These are phyloP conservation scores for Rhytidhysteron rufulum DNA, from an alignment of 2,329 filamentous ascomycete genomes.

Conservation along the genomic window DNA sequence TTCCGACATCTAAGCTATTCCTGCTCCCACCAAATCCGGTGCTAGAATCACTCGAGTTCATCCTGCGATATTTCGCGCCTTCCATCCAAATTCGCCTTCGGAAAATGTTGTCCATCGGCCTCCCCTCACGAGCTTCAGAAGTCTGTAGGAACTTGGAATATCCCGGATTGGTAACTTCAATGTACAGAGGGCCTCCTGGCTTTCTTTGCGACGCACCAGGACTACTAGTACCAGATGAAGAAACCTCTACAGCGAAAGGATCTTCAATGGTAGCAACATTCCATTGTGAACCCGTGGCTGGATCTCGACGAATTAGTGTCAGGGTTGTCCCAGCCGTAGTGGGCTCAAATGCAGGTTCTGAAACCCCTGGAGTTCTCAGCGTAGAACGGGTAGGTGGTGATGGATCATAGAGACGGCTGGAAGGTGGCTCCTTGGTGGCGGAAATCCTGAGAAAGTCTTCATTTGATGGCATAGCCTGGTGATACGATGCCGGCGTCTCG, in stretches of 20 bases:
- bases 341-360: not conserved
- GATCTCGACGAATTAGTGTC: slow-evolving; percentile 51
- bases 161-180: slow-evolving; percentile 58
- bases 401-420: not conserved
- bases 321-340: slow-evolving; percentile 25
- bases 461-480: too few species aligned
- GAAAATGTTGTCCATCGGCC: slow-evolving; percentile 29
- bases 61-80: slow-evolving; percentile 36
- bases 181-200: slow-evolving; percentile 41
- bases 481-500: not conserved
- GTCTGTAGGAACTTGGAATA: slow-evolving; percentile 54
- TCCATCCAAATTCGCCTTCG: slow-evolving; percentile 47
- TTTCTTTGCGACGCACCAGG: slow-evolving; percentile 24
- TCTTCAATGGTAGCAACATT: slow-evolving; percentile 49
- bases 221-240: slow-evolving; percentile 37
- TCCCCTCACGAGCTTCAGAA: not conserved
- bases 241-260: slow-evolving; percentile 41
- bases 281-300: slow-evolving; percentile 47
- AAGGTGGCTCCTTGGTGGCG: not conserved
- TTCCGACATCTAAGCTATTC: slow-evolving; percentile 13
- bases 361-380: not conserved
- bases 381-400: not conserved
- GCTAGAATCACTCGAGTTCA: slow-evolving; percentile 25
- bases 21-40: slow-evolving; percentile 19
- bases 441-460: not conserved